Percentiles rank a stretch among this genome's conserved stretches.
Evolutionary conservation across 768 basidiomycete genomes (phyloP).

Genomic region (Suillus subluteus): DNA sequence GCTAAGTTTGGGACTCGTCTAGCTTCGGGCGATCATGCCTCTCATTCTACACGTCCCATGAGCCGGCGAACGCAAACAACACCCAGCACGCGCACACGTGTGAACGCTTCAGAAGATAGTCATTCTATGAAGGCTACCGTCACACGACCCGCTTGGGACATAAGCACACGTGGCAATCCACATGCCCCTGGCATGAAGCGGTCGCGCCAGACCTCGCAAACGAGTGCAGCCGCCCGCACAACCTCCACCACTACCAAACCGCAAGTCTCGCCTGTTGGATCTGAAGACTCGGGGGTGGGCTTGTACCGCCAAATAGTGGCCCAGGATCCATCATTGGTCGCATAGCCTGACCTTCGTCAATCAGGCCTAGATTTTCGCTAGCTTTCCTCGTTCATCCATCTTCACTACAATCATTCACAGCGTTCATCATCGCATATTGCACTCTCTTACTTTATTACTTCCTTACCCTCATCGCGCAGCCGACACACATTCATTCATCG

Average conservation of each 20-base stretch:
- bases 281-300: slow-evolving; percentile 77
- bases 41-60: slow-evolving; percentile 53
- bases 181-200: slow-evolving; percentile 49
- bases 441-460: slow-evolving; percentile 30
- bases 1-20: slow-evolving; percentile 92
- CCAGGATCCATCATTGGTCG: slow-evolving; percentile 70
- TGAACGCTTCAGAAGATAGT: slow-evolving; percentile 64
- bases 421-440: slow-evolving; percentile 28
- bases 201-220: slow-evolving; percentile 72
- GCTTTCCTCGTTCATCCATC: slow-evolving; percentile 21
- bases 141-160: slow-evolving; percentile 76
- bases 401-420: slow-evolving; percentile 22
- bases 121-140: slow-evolving; percentile 73
- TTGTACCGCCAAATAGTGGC: slow-evolving; percentile 82
- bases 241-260: slow-evolving; percentile 41
- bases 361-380: slow-evolving; percentile 23
- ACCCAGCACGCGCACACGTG: slow-evolving; percentile 45
- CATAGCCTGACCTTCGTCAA: slow-evolving; percentile 18
- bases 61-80: slow-evolving; percentile 60
- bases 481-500: slow-evolving; percentile 32
- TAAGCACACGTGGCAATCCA: slow-evolving; percentile 53
- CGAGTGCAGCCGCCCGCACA: slow-evolving; percentile 57
- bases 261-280: slow-evolving; percentile 70
- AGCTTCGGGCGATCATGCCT: slow-evolving; percentile 58
- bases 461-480: slow-evolving; percentile 25